Evolutionary conservation across 495 filamentous ascomycete species (phyloP).

Genomic region (Tuber calosporum): DNA sequence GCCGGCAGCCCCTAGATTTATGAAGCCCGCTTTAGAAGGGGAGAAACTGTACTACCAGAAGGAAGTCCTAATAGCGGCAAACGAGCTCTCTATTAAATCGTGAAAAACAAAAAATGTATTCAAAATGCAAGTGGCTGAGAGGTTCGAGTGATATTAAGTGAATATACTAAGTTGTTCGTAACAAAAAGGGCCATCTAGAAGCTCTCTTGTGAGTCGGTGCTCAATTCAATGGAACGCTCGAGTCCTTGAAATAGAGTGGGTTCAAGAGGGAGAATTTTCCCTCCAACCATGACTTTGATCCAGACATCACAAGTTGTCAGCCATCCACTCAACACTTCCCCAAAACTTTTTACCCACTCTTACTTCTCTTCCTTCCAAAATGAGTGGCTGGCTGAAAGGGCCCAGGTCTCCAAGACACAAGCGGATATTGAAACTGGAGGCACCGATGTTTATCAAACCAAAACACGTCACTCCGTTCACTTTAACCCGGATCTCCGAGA

Average conservation of each 20-base stretch:
- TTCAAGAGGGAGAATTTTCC: not conserved
- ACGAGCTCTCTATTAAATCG: not conserved
- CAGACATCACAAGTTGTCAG: not conserved
- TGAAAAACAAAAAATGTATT: not conserved
- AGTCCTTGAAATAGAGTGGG: not conserved
- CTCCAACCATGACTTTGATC: not conserved
- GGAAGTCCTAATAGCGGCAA: not conserved
- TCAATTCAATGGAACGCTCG: not conserved
- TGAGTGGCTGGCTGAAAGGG: not conserved
- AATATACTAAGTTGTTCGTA: not conserved
- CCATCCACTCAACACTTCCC: not conserved
- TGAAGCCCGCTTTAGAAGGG: not conserved
- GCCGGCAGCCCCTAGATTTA: not conserved
- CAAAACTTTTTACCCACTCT: not conserved
- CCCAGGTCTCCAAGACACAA: not conserved
- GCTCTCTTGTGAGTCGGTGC: no score
- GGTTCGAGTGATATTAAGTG: not conserved
- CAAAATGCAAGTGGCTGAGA: not conserved
- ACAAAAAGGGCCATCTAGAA: not conserved
- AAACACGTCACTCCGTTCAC: not conserved
- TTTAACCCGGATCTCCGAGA: not conserved
- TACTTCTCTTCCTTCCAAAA: not conserved
- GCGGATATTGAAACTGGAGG: not conserved
- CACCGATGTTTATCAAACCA: not conserved
- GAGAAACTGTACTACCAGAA: not conserved